Conservation (phyloP, 2,329 filamentous ascomycete genomes). For the Fusarium falciforme region DNA sequence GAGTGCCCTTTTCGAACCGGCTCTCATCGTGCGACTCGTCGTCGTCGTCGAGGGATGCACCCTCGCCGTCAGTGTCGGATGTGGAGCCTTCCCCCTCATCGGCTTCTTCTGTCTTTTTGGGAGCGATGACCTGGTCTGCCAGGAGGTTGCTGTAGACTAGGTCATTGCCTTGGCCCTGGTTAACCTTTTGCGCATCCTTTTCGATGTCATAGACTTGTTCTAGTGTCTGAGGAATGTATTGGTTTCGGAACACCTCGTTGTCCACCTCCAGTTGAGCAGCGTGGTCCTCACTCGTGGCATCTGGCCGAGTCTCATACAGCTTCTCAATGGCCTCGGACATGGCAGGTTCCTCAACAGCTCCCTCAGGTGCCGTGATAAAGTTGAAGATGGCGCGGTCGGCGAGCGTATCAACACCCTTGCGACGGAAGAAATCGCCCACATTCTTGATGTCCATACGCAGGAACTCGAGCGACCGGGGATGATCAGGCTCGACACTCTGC, state of each 20-base stretch:
- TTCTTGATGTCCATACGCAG: slow-evolving; percentile 99
- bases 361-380: slow-evolving; percentile 78
- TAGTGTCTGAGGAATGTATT: slow-evolving; percentile 95
- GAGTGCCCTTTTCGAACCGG: slow-evolving; percentile 72
- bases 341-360: slow-evolving; percentile 68
- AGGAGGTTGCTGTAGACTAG: slow-evolving; percentile 88
- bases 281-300: slow-evolving; percentile 62
- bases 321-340: slow-evolving; percentile 73
- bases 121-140: slow-evolving; percentile 71
- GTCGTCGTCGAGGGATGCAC: slow-evolving; percentile 58
- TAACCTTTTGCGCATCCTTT: slow-evolving; percentile 84
- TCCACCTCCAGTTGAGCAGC: slow-evolving; percentile 77
- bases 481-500: slow-evolving; percentile 96
- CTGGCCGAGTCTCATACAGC: slow-evolving; percentile 69
- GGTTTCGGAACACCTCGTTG: slow-evolving; percentile 92
- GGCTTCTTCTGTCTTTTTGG: slow-evolving; percentile 50
- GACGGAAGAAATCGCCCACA: slow-evolving; percentile 89
- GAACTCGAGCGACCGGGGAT: slow-evolving; percentile 92
- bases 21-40: slow-evolving; percentile 61
- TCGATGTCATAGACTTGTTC: slow-evolving; percentile 98
- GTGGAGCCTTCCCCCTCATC: slow-evolving; percentile 53
- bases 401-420: slow-evolving; percentile 84
- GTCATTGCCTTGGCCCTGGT: slow-evolving; percentile 77
- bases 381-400: slow-evolving; percentile 84
- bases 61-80: slow-evolving; percentile 60